Conservation (phyloP, 768 basidiomycete species). For the Tephrocybe sp. region DNA sequence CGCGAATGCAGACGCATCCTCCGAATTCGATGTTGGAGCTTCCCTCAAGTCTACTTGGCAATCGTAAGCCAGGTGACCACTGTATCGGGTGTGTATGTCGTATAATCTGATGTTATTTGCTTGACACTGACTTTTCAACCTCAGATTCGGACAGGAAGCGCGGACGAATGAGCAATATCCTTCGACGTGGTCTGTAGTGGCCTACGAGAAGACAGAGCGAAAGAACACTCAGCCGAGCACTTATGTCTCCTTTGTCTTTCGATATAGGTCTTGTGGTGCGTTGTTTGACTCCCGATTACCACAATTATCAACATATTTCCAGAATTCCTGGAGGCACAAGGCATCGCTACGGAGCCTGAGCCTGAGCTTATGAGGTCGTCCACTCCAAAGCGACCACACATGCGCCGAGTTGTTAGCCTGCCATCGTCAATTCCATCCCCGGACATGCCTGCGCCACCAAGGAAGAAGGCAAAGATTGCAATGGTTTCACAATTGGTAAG, state of each 20-base stretch:
- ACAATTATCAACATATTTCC: not conserved
- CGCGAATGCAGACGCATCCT: slow-evolving; percentile 21
- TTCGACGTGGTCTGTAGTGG: slow-evolving; percentile 54
- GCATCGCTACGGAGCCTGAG: slow-evolving; percentile 40
- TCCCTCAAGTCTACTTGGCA: slow-evolving; percentile 33
- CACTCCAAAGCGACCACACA: slow-evolving; percentile 20
- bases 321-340: slow-evolving; percentile 55
- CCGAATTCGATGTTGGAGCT: slow-evolving; percentile 43
- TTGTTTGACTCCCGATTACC: not conserved
- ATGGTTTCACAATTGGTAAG: slow-evolving; percentile 12
- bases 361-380: slow-evolving; percentile 22
- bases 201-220: slow-evolving; percentile 39
- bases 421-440: slow-evolving; percentile 25
- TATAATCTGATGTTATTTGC: slow-evolving; percentile 4
- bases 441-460: slow-evolving; percentile 18
- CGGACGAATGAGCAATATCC: slow-evolving; percentile 38
- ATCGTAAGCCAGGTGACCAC: slow-evolving; percentile 42
- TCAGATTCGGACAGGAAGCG: slow-evolving; percentile 50
- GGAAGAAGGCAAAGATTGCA: slow-evolving; percentile 22
- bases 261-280: slow-evolving; percentile 59
- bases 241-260: slow-evolving; percentile 68
- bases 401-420: slow-evolving; percentile 42
- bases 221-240: slow-evolving; percentile 35
- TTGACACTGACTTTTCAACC: not conserved
- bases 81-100: slow-evolving; percentile 42